Percentiles rank a stretch among this genome's conserved stretches.
Evolutionary conservation across 495 filamentous ascomycete species (phyloP).

Genomic region (Aspergillus sclerotioniger): DNA sequence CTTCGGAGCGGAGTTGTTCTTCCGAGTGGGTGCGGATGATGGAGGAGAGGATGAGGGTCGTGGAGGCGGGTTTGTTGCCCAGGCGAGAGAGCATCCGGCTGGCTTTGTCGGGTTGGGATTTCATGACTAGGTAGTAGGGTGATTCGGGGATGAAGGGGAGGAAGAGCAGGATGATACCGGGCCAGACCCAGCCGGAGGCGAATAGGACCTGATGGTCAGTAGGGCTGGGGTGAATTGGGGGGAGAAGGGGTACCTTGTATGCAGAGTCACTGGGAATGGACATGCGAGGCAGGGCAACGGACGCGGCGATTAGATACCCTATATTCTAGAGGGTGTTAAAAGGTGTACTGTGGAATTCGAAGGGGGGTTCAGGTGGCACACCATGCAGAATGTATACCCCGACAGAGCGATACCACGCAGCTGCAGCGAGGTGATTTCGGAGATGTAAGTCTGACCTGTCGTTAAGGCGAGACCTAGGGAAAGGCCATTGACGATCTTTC

Average conservation of each 20-base stretch:
- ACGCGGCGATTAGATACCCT: conserved; percentile 19
- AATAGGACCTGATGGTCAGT: conserved; percentile 14
- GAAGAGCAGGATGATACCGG: conserved; percentile 9
- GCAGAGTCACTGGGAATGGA: conserved; percentile 8
- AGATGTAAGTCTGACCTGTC: conserved; percentile 27
- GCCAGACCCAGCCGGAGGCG: conserved; percentile 17
- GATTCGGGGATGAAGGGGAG: conserved; percentile 9
- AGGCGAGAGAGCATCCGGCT: conserved; percentile 6
- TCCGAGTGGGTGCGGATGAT: not conserved
- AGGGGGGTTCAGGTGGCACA: too few species aligned
- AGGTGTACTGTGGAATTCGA: too few species aligned
- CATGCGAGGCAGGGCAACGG: conserved; percentile 13
- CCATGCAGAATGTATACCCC: conserved; percentile 21
- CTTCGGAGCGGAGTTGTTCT: not conserved
- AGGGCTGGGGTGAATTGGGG: not conserved
- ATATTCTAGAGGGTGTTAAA: too few species aligned
- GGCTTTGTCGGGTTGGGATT: conserved; percentile 9
- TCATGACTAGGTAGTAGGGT: conserved; percentile 17
- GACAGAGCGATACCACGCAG: conserved; percentile 25
- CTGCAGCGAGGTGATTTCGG: conserved; percentile 23
- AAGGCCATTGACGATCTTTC: conserved; percentile 27
- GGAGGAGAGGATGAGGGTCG: not conserved
- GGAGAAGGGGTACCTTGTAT: conserved; percentile 10
- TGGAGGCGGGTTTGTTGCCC: not conserved
- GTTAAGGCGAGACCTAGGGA: conserved; percentile 22